Evolutionary conservation across 2,329 filamentous ascomycete species (phyloP).

Genomic region (Fusarium chlamydosporum): DNA sequence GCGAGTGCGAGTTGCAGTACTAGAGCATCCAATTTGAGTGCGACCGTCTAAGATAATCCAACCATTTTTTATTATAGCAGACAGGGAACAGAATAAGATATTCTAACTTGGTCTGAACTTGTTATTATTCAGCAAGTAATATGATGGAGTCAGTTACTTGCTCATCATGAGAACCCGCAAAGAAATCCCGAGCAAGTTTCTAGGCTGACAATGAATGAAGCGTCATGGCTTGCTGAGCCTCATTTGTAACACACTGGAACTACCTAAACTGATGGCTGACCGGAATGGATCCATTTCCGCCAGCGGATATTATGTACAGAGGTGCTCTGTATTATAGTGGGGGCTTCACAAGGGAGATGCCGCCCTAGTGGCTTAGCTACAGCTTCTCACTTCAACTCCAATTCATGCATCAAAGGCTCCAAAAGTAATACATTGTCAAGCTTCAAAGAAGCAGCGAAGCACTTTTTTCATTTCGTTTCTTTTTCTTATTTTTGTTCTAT

Average conservation of each 20-base stretch:
- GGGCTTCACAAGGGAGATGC: constrained; percentile 17
- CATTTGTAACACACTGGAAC: background rate
- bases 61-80: background rate
- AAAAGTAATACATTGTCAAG: background rate
- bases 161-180: background rate
- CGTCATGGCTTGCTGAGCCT: constrained; percentile 20
- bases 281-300: no score
- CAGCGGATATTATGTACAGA: background rate
- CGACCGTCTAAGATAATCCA: background rate
- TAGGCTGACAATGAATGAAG: background rate
- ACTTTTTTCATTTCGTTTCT: background rate
- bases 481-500: no score
- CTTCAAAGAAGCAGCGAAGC: background rate
- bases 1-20: constrained; percentile 26
- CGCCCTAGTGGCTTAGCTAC: constrained; percentile 16
- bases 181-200: background rate
- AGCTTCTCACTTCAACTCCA: constrained; percentile 27
- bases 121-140: background rate
- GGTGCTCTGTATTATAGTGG: constrained; percentile 19
- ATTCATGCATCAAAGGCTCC: background rate
- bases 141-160: no score
- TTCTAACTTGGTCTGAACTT: background rate
- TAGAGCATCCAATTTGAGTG: no score
- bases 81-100: background rate
- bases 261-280: no score